Evolutionary conservation across 1,139 yeast species (phyloP), one percentile per base, ranked within the genome.

Genomic region (Scheffersomyces parashehatae): DNA sequence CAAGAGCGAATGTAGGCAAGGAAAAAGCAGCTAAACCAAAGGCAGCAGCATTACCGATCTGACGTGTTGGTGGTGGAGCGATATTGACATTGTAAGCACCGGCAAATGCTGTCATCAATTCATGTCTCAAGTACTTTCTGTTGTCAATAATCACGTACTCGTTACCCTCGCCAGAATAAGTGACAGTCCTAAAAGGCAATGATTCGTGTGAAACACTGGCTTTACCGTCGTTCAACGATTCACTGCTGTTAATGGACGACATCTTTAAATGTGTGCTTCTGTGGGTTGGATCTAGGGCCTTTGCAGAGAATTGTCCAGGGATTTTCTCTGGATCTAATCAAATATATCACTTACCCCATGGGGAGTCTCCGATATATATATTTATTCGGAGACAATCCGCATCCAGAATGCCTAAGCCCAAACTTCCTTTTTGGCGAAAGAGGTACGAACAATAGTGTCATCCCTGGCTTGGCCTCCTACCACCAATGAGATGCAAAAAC

Each of bases 11-110:
- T 14, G 20, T 15, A 14, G 35, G 35, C 20, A 31, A 31, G 5
- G 35, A 15, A n/a, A 31, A 31, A 14, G 35, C 20, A 14, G 35
- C 35, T n/a, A 31, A 14, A 11, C 35, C 35, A 14, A 31, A 12
- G 11, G 35, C 35, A 9, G 35, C 15, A 31, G 20, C 35, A n/a
- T 31, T 31, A 31, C 35, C 35, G n/a, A 31, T 14, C 10, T 31
- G 16, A 8, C n/a, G 35, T 20, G 15, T 31, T 10, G 26, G 64
- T 62, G 6, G 60, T 46, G 20, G 81, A 75, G 29, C 81, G 79
- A 59, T 81, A 77, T 10, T 86, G 5, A 72, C 70, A 47, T 66
- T 67, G 50, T 70, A 59, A 9, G 67, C 55, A 55, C 73, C 72
- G 38, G 67, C 72, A 42, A 67, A 67, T n/a, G 76, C 77, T 35